Conservation (phyloP, 169 alveolate genomes). For the Sarcocystis neurona region DNA sequence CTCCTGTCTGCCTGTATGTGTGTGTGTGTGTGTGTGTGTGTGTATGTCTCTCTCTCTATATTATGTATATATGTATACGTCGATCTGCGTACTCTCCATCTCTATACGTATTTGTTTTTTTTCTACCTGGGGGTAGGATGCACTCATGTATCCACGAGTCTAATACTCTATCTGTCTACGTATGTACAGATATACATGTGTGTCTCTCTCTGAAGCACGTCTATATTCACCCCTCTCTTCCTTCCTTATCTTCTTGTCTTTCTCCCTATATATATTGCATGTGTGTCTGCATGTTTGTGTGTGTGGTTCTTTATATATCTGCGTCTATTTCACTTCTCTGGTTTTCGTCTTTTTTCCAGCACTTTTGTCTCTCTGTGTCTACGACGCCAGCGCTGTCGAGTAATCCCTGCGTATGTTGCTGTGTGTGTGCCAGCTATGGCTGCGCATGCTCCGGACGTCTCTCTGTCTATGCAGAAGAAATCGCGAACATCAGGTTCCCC, state of each 20-base stretch:
- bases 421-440: background rate
- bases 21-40: no score
- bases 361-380: background rate
- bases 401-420: background rate
- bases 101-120: no score
- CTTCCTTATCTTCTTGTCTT: background rate
- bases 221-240: background rate
- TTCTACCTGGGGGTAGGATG: no score
- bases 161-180: no score
- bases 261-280: background rate
- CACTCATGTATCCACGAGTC: no score
- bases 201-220: background rate
- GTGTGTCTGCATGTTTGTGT: background rate
- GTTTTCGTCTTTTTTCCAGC: background rate
- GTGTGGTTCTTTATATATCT: background rate
- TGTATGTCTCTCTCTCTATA: no score
- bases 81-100: no score
- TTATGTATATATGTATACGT: no score
- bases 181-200: no score
- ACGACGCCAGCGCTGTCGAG: background rate
- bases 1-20: no score
- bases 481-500: background rate
- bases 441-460: conserved; percentile 10
- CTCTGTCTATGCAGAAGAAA: background rate
- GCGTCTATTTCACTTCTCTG: background rate